phyloP scores from a whole-genome alignment of 2,329 filamentous ascomycete genomes.

The Chlorencoelia australis region DNA sequence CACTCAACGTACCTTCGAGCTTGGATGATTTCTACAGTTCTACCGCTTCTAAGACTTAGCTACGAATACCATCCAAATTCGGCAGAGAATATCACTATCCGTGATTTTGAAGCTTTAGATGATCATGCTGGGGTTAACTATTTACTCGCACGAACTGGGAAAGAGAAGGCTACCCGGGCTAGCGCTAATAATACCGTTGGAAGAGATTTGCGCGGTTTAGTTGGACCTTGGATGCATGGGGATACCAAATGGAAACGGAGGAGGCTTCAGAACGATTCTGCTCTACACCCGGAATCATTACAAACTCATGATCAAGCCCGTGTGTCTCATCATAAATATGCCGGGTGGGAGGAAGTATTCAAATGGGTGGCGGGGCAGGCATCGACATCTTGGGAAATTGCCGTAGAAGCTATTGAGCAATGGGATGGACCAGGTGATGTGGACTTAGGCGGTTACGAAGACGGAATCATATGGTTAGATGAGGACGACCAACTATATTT shows the following conservation, averaged over 20 bases:
- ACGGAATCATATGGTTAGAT: constrained; percentile 42
- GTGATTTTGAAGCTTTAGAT: constrained; percentile 51
- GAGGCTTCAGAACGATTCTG: constrained; percentile 23
- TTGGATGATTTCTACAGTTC: constrained; percentile 59
- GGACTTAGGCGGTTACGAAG: constrained; percentile 52
- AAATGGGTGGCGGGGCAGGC: constrained; percentile 57
- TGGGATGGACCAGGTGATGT: constrained; percentile 67
- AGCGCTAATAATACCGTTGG: constrained; percentile 34
- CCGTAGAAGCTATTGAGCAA: constrained; percentile 52
- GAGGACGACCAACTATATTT: constrained; percentile 51
- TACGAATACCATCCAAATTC: constrained; percentile 54
- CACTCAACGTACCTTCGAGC: constrained; percentile 49
- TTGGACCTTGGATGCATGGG: constrained; percentile 67
- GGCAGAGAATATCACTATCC: constrained; percentile 40
- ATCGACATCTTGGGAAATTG: constrained; percentile 48
- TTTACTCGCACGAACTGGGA: constrained; percentile 48
- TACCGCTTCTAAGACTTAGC: constrained; percentile 59
- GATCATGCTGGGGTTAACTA: constrained; percentile 49
- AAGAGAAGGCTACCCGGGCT: constrained; percentile 5
- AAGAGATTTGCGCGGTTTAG: constrained; percentile 55
- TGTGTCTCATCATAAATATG: constrained; percentile 31
- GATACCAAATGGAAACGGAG: constrained; percentile 46
- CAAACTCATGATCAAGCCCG: constrained; percentile 18
- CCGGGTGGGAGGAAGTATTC: constrained; percentile 60
- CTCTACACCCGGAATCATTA: constrained; percentile 8